A percentile compares a stretch with the other conserved stretches of the same genome.
phyloP scores from a whole-genome alignment of 208 protist genomes.

The Wallacemonas sp. region DNA sequence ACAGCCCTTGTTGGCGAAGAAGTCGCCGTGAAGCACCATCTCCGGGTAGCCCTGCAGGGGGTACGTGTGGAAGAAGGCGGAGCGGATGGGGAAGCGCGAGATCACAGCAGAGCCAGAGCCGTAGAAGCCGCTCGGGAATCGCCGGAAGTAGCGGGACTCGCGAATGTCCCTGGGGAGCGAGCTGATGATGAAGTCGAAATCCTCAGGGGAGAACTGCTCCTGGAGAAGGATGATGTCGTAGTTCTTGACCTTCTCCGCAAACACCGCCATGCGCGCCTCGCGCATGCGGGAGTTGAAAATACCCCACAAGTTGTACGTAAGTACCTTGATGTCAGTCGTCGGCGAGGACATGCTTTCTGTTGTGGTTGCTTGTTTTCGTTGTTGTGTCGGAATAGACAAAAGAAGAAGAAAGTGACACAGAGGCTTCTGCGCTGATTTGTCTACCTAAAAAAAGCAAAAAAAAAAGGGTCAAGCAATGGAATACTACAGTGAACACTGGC shows the following conservation, averaged over 20 bases:
- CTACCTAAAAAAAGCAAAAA: constrained; percentile 6
- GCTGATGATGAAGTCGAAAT: constrained; percentile 70
- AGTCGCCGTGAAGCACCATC: constrained; percentile 87
- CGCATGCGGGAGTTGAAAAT: constrained; percentile 90
- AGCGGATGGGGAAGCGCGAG: constrained; percentile 78
- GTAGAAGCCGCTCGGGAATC: constrained; percentile 86
- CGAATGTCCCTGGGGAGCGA: constrained; percentile 42
- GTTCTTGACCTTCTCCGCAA: constrained; percentile 72
- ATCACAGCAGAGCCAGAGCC: constrained; percentile 86
- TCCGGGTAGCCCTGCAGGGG: constrained; percentile 86
- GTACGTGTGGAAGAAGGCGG: constrained; percentile 75
- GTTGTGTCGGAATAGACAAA: not conserved
- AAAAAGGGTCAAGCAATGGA: not conserved
- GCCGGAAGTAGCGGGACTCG: constrained; percentile 58
- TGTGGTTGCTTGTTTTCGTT: no score
- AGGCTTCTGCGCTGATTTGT: no score
- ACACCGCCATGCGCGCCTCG: constrained; percentile 68
- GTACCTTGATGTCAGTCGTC: constrained; percentile 50
- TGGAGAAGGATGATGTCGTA: constrained; percentile 89
- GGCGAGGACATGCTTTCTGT: constrained; percentile 18
- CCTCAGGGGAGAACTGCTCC: constrained; percentile 78
- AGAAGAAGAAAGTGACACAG: constrained; percentile 1
- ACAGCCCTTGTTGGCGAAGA: constrained; percentile 88
- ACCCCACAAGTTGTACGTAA: constrained; percentile 90
- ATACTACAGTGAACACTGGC: no score